Percentiles rank a stretch among this genome's conserved stretches.
Evolutionary conservation across 345 rosid genomes (phyloP).

Genomic region (Kandelia obovata): DNA sequence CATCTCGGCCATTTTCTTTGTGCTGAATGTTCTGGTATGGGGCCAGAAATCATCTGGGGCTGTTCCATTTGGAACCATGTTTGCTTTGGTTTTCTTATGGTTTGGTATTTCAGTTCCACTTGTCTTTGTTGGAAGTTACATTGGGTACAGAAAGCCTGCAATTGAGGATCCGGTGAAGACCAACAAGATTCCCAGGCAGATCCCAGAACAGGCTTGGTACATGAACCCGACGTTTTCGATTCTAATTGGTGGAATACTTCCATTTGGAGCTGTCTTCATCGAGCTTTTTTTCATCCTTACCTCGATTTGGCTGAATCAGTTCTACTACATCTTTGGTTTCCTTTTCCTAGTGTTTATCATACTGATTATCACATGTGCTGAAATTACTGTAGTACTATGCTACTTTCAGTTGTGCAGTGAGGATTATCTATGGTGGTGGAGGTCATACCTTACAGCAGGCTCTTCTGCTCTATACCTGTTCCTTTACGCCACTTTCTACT

Average conservation of each 20-base stretch:
- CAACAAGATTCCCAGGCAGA: conserved; percentile 47
- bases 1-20: conserved; percentile 33
- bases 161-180: conserved; percentile 41
- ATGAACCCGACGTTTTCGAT: conserved; percentile 35
- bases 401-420: conserved; percentile 47
- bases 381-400: conserved; percentile 39
- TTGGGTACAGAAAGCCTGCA: conserved; percentile 36
- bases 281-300: conserved; percentile 45
- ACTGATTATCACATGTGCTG: conserved; percentile 40
- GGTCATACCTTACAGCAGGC: conserved; percentile 39
- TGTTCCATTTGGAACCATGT: conserved; percentile 49
- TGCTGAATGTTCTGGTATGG: conserved; percentile 42
- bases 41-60: conserved; percentile 50
- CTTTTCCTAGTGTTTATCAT: conserved; percentile 41
- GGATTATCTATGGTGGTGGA: conserved; percentile 49
- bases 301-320: conserved; percentile 47
- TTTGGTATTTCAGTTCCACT: conserved; percentile 48
- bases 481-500: conserved; percentile 37
- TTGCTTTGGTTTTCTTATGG: conserved; percentile 42
- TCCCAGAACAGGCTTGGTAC: conserved; percentile 41
- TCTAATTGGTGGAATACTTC: conserved; percentile 42
- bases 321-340: conserved; percentile 48
- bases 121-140: conserved; percentile 37
- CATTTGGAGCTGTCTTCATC: conserved; percentile 43
- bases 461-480: conserved; percentile 43